A percentile compares a stretch with the other conserved stretches of the same genome.
Evolutionary conservation across 345 rosid species (phyloP).

Genomic region (Geranium rotundifolium): DNA sequence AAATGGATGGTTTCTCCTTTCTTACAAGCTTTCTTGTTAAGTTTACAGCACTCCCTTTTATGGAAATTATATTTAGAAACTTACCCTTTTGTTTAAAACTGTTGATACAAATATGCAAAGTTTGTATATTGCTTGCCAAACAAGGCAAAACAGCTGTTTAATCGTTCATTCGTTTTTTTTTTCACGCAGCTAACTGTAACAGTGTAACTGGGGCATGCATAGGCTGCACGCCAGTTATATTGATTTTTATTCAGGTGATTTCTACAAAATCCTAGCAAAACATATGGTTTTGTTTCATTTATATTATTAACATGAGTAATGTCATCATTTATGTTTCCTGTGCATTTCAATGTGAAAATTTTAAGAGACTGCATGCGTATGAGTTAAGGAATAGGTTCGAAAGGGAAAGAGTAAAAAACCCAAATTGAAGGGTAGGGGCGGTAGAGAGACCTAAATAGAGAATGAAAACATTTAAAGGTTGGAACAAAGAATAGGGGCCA

Average conservation of each 20-base stretch:
- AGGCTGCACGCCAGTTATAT: not conserved
- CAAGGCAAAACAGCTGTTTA: too few relatives aligned
- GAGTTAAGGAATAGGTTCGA: conserved; percentile 9
- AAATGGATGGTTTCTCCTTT: not conserved
- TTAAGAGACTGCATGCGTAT: conserved; percentile 5
- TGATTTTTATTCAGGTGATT: not conserved
- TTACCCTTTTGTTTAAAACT: not conserved
- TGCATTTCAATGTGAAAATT: conserved; percentile 5
- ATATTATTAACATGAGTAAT: not conserved
- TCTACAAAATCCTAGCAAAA: not conserved
- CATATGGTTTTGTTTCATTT: not conserved
- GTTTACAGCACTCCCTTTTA: not conserved
- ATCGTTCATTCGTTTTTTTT: not conserved
- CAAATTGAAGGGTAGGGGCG: conserved; percentile 35
- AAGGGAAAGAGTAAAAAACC: conserved; percentile 15
- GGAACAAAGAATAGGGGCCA: conserved; percentile 6
- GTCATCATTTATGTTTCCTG: conserved; percentile 4
- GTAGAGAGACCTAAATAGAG: conserved; percentile 25
- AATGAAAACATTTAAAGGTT: conserved; percentile 45
- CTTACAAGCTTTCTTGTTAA: not conserved
- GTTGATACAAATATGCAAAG: not conserved
- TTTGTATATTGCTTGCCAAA: too few relatives aligned
- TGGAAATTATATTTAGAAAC: not conserved
- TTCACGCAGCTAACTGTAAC: not conserved
- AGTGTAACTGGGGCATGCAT: not conserved